Base-by-base conservation (phyloP, 2,329 filamentous ascomycete genomes). In the Diaporthe vaccinii region DNA sequence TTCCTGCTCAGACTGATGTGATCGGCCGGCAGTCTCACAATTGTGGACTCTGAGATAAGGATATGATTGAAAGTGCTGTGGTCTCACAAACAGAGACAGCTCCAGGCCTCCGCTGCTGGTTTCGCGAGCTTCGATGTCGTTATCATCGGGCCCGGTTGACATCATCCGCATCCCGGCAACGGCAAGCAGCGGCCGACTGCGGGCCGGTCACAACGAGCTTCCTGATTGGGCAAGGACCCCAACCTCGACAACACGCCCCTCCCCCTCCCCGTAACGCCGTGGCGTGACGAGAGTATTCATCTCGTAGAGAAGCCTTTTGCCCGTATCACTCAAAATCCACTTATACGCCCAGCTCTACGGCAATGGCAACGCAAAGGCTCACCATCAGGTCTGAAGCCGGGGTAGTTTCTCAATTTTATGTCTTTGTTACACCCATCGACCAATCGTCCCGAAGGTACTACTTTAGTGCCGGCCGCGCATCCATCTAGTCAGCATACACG, bases 101-200 rank as follows among this genome's bases (percentile, higher is more conserved):
- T 31, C 46, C 46, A 61, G 28, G 28, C 20, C 10, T 61, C 28
- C 5, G 22, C 55, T 51, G 69, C 12, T 20, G 55, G 5, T 20
- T 15, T 28, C 25, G 53, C 15, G 34, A 28, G 58, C 58, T 62
- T 72, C 9, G 58, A 75, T 75, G 73, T 67, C 73, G 57, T 74
- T 74, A 74, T 74, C 73, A 51, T 25, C 55, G 57, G 67, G 4
- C 20, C 31, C 31, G n/a, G 14, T 57, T 74, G 73, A 74, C 73
- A 72, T 72, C 49, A 75, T 62, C 39, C 25, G n/a, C 65, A 65
- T 28, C 28, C 68, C 73, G 68, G 73, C 67, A 74, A 57, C 36
- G 34, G 73, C 31, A 58, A 61, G n/a, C 46, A 41, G 20, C 15
- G 15, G 70, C 70, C 70, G 70, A 62, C 59, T 39, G 51, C 59